phyloP scores from a whole-genome alignment of 257 asterid species.

The Leonotis leonurus region DNA sequence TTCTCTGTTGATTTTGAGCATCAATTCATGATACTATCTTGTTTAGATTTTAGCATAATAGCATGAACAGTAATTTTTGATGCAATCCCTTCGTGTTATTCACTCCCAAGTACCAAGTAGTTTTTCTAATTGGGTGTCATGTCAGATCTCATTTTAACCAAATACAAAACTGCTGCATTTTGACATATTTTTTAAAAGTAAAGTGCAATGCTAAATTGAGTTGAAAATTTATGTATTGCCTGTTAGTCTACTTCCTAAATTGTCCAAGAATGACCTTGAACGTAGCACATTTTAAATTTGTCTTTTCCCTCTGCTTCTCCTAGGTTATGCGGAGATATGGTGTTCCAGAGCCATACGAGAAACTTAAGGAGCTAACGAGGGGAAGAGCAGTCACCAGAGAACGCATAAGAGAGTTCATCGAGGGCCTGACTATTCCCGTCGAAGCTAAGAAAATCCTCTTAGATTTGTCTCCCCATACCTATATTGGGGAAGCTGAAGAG shows the following conservation, averaged over 20 bases:
- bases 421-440: constrained; percentile 53
- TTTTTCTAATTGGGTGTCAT: no score
- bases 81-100: background rate
- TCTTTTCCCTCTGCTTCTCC: no score
- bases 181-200: no score
- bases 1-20: background rate
- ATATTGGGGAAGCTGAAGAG: constrained; percentile 28
- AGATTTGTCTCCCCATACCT: constrained; percentile 65
- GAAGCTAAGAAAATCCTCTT: constrained; percentile 61
- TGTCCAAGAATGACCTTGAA: no score
- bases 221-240: no score
- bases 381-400: constrained; percentile 72
- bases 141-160: no score
- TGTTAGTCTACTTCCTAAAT: no score
- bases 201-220: no score
- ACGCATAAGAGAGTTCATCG: constrained; percentile 62
- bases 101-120: no score
- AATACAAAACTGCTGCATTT: no score
- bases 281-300: no score
- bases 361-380: constrained; percentile 84
- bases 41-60: background rate
- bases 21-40: background rate
- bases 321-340: constrained; percentile 91
- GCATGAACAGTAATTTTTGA: background rate
- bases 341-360: constrained; percentile 91